Base-by-base conservation (phyloP, 2,329 filamentous ascomycete genomes). In the Sporothrix phasma region DNA sequence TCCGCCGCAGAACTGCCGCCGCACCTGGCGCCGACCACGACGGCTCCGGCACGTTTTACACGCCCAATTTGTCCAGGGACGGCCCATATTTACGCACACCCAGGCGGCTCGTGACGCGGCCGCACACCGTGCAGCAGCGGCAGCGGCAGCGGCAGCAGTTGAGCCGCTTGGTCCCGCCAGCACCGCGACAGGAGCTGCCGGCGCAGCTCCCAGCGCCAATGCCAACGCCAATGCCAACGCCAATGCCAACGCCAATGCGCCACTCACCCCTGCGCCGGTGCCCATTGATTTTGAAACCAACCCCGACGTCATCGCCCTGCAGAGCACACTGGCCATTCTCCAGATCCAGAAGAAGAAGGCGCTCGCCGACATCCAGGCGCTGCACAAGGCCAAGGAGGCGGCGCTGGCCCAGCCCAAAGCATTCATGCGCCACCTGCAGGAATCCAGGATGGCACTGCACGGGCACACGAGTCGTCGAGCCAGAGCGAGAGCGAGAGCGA, bases 321-420 rank as follows among this genome's bases (percentile, higher is more conserved):
- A 88, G 68, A 90, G 89, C 29, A 90, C 92, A 53, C 91, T 97
- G 66, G 88, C 90, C 8, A 86, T 96, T 61, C 80, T 97, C 54
- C 91, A 96, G 76, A 81, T 96, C 68, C 93, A 97, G 77, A 87
- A 87, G 68, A 85, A 87, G 71, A 89, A 88, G 73, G 90, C 90
- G 46, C 79, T 86, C 59, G 82, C 84, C 54, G 92, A 97, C 75
- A 86, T 97, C 61, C 82, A 84, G 69, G 78, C 82, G 0, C 79
- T 97, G 39, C 83, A 86, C 69, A 78, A 80, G 64, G 83, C 90
- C 70, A 93, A 92, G 74, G 78, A 83, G 19, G 84, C 84, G 3
- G 92, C 91, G 5, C 75, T 90, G 0, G 79, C 80, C 7, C 81
- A 93, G 67, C 91, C 92, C 0, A 80, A 86, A 54, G 84, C 79